phyloP scores from a whole-genome alignment of 441 rosid genomes.

The Gossypium laxum region DNA sequence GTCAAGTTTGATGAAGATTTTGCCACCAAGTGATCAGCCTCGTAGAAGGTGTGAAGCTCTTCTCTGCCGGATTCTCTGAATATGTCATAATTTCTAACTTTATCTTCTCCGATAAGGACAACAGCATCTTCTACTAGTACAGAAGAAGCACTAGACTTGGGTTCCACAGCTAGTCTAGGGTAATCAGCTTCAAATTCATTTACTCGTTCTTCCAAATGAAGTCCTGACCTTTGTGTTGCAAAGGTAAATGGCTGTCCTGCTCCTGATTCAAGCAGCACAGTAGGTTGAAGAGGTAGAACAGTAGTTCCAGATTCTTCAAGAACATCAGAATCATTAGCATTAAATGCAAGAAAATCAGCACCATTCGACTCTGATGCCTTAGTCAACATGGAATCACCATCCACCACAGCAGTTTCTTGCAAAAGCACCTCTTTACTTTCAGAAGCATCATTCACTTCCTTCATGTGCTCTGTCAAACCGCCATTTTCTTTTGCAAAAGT shows the following conservation, averaged over 20 bases:
- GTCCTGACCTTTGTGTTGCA: slow-evolving; percentile 23
- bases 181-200: slow-evolving; percentile 22
- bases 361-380: slow-evolving; percentile 9
- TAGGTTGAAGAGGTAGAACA: slow-evolving; percentile 16
- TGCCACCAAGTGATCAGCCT: slow-evolving; percentile 28
- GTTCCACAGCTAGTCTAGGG: slow-evolving; percentile 16
- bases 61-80: slow-evolving; percentile 38
- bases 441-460: slow-evolving; percentile 7
- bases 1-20: slow-evolving; percentile 28
- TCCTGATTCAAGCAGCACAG: slow-evolving; percentile 25
- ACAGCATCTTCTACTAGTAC: slow-evolving; percentile 20
- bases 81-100: slow-evolving; percentile 19
- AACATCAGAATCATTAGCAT: slow-evolving; percentile 19
- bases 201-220: slow-evolving; percentile 21
- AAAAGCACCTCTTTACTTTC: slow-evolving; percentile 22
- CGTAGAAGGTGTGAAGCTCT: slow-evolving; percentile 53
- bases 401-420: slow-evolving; percentile 20
- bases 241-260: slow-evolving; percentile 26
- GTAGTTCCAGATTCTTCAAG: slow-evolving; percentile 24
- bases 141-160: slow-evolving; percentile 23
- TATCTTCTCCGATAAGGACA: slow-evolving; percentile 22
- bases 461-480: slow-evolving; percentile 16
- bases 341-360: neutral
- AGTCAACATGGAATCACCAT: slow-evolving; percentile 21
- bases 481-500: slow-evolving; percentile 16